Evolutionary conservation across 768 basidiomycete species (phyloP).

Genomic region (Dendrothele bispora): DNA sequence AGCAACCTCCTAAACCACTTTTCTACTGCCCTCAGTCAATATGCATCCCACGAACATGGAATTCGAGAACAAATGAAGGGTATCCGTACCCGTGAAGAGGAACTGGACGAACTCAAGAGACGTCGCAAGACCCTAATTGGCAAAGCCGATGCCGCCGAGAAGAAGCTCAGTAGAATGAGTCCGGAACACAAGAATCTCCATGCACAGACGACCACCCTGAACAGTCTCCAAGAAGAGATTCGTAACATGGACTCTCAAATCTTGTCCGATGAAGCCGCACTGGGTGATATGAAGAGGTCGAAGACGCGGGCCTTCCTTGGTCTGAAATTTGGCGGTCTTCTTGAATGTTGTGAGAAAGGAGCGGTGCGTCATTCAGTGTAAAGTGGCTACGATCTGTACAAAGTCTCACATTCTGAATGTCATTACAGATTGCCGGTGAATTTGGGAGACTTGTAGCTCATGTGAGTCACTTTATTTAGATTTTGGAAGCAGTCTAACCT

Average conservation of each 20-base stretch:
- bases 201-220: slow-evolving; percentile 71
- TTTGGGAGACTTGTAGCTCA: slow-evolving; percentile 52
- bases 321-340: slow-evolving; percentile 83
- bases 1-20: slow-evolving; percentile 67
- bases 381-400: no score
- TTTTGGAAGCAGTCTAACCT: neutral
- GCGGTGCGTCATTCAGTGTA: slow-evolving; percentile 45
- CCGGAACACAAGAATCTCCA: slow-evolving; percentile 84
- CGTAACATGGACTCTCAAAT: slow-evolving; percentile 79
- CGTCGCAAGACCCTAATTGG: slow-evolving; percentile 62
- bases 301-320: slow-evolving; percentile 71
- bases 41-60: slow-evolving; percentile 66
- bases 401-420: slow-evolving; percentile 3
- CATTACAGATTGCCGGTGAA: slow-evolving; percentile 49
- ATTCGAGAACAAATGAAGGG: slow-evolving; percentile 79
- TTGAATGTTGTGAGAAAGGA: slow-evolving; percentile 85
- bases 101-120: slow-evolving; percentile 72
- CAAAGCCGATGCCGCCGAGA: slow-evolving; percentile 83
- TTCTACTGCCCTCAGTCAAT: slow-evolving; percentile 63
- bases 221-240: slow-evolving; percentile 75
- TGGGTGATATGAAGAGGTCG: slow-evolving; percentile 83
- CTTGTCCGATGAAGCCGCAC: slow-evolving; percentile 72
- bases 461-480: slow-evolving; percentile 24
- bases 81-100: slow-evolving; percentile 83
- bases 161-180: slow-evolving; percentile 87